Percentiles rank a stretch among this genome's conserved stretches.
Evolutionary conservation across 805 yeast species (phyloP).

Genomic region (Wickerhamiella spandovensis): DNA sequence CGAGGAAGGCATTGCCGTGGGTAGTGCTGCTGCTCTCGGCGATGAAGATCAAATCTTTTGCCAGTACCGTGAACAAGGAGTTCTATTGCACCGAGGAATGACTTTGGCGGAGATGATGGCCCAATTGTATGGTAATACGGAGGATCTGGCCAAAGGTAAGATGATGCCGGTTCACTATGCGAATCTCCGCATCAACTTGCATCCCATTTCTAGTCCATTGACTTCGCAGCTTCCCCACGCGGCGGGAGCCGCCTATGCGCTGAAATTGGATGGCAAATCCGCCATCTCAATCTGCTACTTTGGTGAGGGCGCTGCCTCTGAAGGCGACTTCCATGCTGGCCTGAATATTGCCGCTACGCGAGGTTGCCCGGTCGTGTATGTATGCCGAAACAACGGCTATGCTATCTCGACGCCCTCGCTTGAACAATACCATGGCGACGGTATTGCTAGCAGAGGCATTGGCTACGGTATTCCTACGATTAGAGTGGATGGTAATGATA

Average conservation of each 20-base stretch:
- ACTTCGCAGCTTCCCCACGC: slow-evolving; percentile 27
- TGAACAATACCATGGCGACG: slow-evolving; percentile 26
- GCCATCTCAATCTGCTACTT: slow-evolving; percentile 22
- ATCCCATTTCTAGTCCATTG: slow-evolving; percentile 25
- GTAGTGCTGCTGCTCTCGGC: slow-evolving; percentile 23
- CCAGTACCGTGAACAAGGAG: slow-evolving; percentile 26
- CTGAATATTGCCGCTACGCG: slow-evolving; percentile 26
- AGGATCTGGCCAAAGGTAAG: slow-evolving; percentile 22
- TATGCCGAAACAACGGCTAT: slow-evolving; percentile 26
- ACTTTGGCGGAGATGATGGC: slow-evolving; percentile 22
- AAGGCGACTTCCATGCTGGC: slow-evolving; percentile 27
- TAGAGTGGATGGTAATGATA: slow-evolving; percentile 26
- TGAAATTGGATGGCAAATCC: slow-evolving; percentile 20
- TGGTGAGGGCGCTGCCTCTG: slow-evolving; percentile 28
- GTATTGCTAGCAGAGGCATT: slow-evolving; percentile 23
- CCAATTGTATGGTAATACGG: slow-evolving; percentile 22
- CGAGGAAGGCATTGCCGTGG: slow-evolving; percentile 26
- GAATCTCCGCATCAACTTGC: slow-evolving; percentile 19
- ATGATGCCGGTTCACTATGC: slow-evolving; percentile 26
- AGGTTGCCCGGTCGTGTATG: slow-evolving; percentile 23
- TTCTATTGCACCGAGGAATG: slow-evolving; percentile 22
- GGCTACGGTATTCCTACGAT: slow-evolving; percentile 26
- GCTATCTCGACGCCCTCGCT: slow-evolving; percentile 25
- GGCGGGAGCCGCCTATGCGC: slow-evolving; percentile 26
- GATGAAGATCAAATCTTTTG: slow-evolving; percentile 21